Base-by-base conservation (phyloP, 352 stramenopile genomes). In the Phytophthora ohioensis region DNA sequence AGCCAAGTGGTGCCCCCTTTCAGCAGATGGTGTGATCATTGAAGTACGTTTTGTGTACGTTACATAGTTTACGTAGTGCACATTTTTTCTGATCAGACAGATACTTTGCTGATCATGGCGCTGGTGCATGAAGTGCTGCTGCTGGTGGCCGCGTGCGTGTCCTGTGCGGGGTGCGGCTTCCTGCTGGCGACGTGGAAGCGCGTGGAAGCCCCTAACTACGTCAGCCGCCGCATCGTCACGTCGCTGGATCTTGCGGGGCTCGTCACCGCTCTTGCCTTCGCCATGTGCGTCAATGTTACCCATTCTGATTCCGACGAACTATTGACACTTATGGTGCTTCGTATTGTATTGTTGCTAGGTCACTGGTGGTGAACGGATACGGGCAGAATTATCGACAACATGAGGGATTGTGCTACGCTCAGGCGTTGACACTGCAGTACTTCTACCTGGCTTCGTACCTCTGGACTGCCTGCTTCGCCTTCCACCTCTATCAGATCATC, bases 401-500 rank as follows among this genome's bases (percentile, higher is more conserved):
- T 32, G 84, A 90, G 49, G 68, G 69, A 12, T 57, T 85, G 34
- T 94, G 86, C 75, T 94, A 91, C 60, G 59, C 79, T 17, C 87
- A 94, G 69, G 87, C 84, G 12, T 64, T 91, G 59, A 66, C 77
- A 43, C 73, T 95, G 42, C 86, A 93, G 70, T 95, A 92, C 65
- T 94, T 92, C 52, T 91, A 91, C 66, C 67, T 95, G 32, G 84
- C 88, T 43, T 93, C 85, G 36, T 94, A 93, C 60, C 69, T 95
- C 55, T 95, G 88, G 88, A 95, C 88, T 0, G 79, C 75, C 2
- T 95, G 88, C 76, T 95, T 95, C 53, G 88, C 88, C 35, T 94
- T 94, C 56, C 85, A 95, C 68, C 76, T 95, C 61, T 95, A 92
- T 75, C 86, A 94, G 69, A 92, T 95, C 80, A 91, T 95, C 52